Evolutionary conservation across 2,329 filamentous ascomycete species (phyloP).

Genomic region (Coniella vitis): DNA sequence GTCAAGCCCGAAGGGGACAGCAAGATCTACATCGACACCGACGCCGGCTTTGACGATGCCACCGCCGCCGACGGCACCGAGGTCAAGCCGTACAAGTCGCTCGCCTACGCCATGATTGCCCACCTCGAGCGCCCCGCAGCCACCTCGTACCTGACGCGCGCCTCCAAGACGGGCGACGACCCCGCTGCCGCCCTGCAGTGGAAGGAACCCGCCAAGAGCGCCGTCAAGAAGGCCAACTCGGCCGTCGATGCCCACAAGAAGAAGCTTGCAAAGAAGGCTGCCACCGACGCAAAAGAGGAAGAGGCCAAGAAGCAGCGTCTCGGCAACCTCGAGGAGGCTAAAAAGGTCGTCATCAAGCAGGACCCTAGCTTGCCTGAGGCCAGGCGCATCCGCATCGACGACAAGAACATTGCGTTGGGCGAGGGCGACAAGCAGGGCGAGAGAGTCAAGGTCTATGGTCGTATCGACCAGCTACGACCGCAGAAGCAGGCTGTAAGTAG

Average conservation of each 20-base stretch:
- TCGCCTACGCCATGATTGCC: constrained; percentile 71
- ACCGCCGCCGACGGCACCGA: constrained; percentile 60
- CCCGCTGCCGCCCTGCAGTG: constrained; percentile 58
- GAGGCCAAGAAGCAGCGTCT: constrained; percentile 66
- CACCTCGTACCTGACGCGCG: constrained; percentile 58
- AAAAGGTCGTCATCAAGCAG: constrained; percentile 66
- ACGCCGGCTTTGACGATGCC: constrained; percentile 63
- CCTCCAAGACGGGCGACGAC: constrained; percentile 61
- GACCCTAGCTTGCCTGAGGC: constrained; percentile 70
- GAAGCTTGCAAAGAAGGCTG: constrained; percentile 73
- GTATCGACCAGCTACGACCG: constrained; percentile 72
- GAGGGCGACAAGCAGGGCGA: constrained; percentile 56
- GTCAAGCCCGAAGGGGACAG: constrained; percentile 36
- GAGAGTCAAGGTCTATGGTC: constrained; percentile 71
- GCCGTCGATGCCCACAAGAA: constrained; percentile 72
- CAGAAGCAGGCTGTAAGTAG: constrained; percentile 68
- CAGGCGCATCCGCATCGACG: constrained; percentile 67
- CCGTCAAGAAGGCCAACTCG: constrained; percentile 76
- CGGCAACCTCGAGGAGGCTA: constrained; percentile 69
- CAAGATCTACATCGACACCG: constrained; percentile 70
- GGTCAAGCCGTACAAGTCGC: constrained; percentile 71
- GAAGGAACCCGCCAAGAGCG: constrained; percentile 78
- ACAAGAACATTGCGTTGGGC: constrained; percentile 57
- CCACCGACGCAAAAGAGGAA: constrained; percentile 63
- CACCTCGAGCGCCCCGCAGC: constrained; percentile 51